Evolutionary conservation across 768 basidiomycete species (phyloP), one percentile per base, ranked within the genome.

Genomic region (Rhizopogon vulgaris): DNA sequence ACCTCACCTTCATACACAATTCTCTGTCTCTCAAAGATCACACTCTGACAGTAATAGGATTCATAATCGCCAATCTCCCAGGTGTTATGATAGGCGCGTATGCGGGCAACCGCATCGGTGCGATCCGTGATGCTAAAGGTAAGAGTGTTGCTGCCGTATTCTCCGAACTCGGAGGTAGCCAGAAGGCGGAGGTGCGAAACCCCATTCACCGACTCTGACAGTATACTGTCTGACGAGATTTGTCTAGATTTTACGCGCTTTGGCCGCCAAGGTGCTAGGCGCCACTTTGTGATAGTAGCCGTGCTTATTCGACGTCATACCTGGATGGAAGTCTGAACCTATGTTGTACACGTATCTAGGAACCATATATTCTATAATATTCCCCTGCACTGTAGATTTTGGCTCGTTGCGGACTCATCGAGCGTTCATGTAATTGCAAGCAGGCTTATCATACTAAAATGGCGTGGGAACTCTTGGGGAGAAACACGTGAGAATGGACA

Each of bases 61-160:
- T 68, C 49, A 72, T 69, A 59, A 80, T 83, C 25, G 93, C 84
- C 24, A 96, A 94, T 61, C 61, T 94, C 1, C 93, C 93, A 8
- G 93, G 93, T 6, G 73, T 91, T 12, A 78, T 94, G 72, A 76
- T 94, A 17, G 94, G 94, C 47, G 90, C 86, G 3, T 79, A 85
- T 58, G 90, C 91, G 0, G 94, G 94, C 0, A 95, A 94, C 63
- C 75, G 90, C n/a, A 70, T 96, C 27, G 94, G 94, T 39, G 91
- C 93, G 3, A 76, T 97, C 42, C 76, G 94, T 52, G 94, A 97
- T 62, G 94, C 94, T 3, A 97, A 97, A 72, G 89, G 94, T 9
- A 92, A 90, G 77, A 87, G 87, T 55, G 93, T 97, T 22, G 92
- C 89, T 2, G 78, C 86, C 8, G 94, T 96, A 15, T 97, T 97